Evolutionary conservation across 164 flowering plant species (phyloP), one percentile per base, ranked within the genome.

Genomic region (Tetrastigma voinierianum): DNA sequence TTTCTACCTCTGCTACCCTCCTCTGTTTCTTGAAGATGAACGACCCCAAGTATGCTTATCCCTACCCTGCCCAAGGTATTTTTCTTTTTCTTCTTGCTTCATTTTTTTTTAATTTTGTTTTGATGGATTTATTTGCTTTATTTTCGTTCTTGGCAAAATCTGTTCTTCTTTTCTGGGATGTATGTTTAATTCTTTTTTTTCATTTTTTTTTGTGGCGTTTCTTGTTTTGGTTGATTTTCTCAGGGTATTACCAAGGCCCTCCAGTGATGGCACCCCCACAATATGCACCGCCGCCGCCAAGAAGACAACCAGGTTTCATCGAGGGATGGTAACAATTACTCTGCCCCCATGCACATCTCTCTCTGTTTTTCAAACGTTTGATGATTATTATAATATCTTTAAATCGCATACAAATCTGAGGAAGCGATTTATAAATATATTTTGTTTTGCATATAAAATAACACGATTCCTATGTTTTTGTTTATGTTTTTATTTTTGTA

Each of bases 201-300:
- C 14, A n/a, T n/a, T n/a, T 63, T 59, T 57, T 48, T 8, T n/a
- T 44, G 16, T n/a, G 17, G 24, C 9, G 9, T 10, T 15, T 43
- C 25, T 53, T 53, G 1, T 24, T n/a, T 15, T 65, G 51, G 13
- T 4, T 47, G 4, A 43, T 46, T 14, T n/a, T 21, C 40, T 52
- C 25, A 89, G 91, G 94, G 4, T 84, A 83, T 61, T n/a, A n/a
- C 72, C 90, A 87, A 71, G 91, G 87, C 6, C 91, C 91, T 47
- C 90, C 88, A 11, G 90, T 86, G 57, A 80, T 83, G 87, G 87
- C 90, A 45, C 90, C 94, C n/a, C 94, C 94, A 53, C 91, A 85
- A 46, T 80, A 83, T 65, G 86, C 81, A 60, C 85, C 90, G n/a
- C n/a, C 90, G 46, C 91, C 87, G 10, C 91, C 86, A 18, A 73